Evolutionary conservation across 1,284 basidiomycete species (phyloP), one percentile per base, ranked within the genome.

Genomic region (Xerocomus nothofagi): DNA sequence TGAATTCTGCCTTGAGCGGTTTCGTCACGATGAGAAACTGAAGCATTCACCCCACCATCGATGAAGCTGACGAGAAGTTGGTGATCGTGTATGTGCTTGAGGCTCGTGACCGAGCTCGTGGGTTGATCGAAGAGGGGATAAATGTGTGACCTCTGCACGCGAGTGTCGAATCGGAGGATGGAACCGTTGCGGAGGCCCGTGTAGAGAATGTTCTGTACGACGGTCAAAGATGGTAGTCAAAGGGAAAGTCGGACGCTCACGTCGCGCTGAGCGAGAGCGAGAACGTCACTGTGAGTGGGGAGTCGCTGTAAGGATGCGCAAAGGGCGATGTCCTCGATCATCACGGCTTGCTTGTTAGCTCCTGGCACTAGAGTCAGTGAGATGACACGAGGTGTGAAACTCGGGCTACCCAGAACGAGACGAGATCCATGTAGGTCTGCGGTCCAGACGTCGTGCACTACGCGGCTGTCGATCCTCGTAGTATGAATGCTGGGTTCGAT

Each of bases 141-240:
- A 1, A 68, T 68, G 20, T 60, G 63, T 17, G 61, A 56, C 40
- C 67, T 67, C 12, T 64, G 60, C 30, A 73, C 47, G 23, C 86
- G 82, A 34, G 73, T 71, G 63, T 88, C 86, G 57, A 85, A 87
- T 18, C 81, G 74, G 26, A 71, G 63, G 43, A 88, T 72, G 7
- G 68, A 61, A 21, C 86, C 86, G 47, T 78, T 82, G 9, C 86
- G 77, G n/a, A 77, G 68, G 18, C 86, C 86, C 0, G 82, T 70
- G 56, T 83, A 84, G 17, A 86, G 65, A 5, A 79, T 61, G 38
- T 74, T 66, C 84, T 88, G 41, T 0, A n/a, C n/a, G 2, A 32
- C 21, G 2, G 30, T 61, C 38, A 48, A 18, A 24, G 6, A n/a
- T 0, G 32, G 23, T 8, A 38, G 20, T 15, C 10, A 12, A 12